A percentile compares a stretch with the other conserved stretches of the same genome.
Conservation (phyloP, 1,284 basidiomycete genomes). For the Ceratobasidium sp. region DNA sequence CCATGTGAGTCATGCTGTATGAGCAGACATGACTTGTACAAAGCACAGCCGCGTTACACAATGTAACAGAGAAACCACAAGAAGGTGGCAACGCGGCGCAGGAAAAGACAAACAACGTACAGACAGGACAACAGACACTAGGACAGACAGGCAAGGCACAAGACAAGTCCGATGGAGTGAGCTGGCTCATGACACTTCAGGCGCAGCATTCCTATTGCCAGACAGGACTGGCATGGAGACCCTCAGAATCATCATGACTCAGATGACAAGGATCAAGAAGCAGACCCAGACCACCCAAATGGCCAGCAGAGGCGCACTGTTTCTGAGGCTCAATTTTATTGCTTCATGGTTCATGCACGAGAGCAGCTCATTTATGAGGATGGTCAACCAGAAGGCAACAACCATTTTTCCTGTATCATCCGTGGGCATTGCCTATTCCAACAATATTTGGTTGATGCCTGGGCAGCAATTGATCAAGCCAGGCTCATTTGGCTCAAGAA, state of each 20-base stretch:
- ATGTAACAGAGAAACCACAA: too few species aligned
- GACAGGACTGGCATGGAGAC: not conserved
- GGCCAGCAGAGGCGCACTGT: not conserved
- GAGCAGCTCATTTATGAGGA: not conserved
- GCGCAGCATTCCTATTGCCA: not conserved
- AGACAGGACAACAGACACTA: too few species aligned
- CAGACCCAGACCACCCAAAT: not conserved
- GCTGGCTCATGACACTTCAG: too few species aligned
- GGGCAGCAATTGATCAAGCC: conserved; percentile 47
- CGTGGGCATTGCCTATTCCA: conserved; percentile 53
- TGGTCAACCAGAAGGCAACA: not conserved
- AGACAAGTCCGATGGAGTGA: too few species aligned
- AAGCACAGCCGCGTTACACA: too few species aligned
- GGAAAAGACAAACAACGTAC: not conserved
- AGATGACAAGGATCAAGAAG: conserved; percentile 18
- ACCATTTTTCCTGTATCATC: conserved; percentile 49
- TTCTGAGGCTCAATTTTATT: conserved; percentile 41
- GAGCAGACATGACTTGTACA: too few species aligned
- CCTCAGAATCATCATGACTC: not conserved
- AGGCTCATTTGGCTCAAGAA: conserved; percentile 44
- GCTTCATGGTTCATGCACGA: conserved; percentile 49
- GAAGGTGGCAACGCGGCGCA: not conserved
- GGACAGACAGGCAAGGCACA: too few species aligned
- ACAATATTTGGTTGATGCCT: conserved; percentile 51
- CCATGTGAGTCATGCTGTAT: too few species aligned